These are phyloP conservation scores for Dothidotthia symphoricarpi DNA, from an alignment of 2,329 filamentous ascomycete genomes.

Conservation along the genomic window DNA sequence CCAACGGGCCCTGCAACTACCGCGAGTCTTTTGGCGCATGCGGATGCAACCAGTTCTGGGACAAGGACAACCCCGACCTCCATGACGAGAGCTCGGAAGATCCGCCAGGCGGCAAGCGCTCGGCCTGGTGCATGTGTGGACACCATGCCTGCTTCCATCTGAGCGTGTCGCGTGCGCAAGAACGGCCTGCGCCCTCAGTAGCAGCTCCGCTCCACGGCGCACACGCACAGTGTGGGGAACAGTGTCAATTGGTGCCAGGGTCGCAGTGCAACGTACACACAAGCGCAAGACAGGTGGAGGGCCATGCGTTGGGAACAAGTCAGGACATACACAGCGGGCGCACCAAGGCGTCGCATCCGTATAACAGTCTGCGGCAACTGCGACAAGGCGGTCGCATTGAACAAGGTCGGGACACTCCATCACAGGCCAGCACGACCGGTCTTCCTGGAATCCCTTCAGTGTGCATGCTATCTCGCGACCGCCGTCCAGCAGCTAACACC, in stretches of 20 bases:
- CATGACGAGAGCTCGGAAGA: constrained; percentile 30
- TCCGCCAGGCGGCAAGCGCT: constrained; percentile 28
- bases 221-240: constrained; percentile 15
- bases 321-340: constrained; percentile 9
- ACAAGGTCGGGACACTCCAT: constrained; percentile 23
- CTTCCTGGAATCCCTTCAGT: constrained; percentile 40
- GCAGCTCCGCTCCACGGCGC: constrained; percentile 7
- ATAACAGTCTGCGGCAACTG: constrained; percentile 14
- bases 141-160: constrained; percentile 60
- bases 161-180: constrained; percentile 19
- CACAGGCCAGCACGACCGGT: constrained; percentile 35
- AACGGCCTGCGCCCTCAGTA: constrained; percentile 12
- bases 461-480: constrained; percentile 39
- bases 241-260: constrained; percentile 11
- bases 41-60: constrained; percentile 56
- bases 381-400: constrained; percentile 18
- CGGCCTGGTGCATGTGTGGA: constrained; percentile 53
- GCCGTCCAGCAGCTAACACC: constrained; percentile 25
- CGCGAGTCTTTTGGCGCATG: constrained; percentile 51
- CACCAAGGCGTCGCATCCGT: constrained; percentile 11
- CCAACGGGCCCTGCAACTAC: constrained; percentile 55
- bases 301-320: background rate
- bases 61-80: constrained; percentile 34
- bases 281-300: constrained; percentile 8
- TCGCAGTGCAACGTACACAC: constrained; percentile 16